Conservation (phyloP, 306 rosid species). For the Comarum palustre region DNA sequence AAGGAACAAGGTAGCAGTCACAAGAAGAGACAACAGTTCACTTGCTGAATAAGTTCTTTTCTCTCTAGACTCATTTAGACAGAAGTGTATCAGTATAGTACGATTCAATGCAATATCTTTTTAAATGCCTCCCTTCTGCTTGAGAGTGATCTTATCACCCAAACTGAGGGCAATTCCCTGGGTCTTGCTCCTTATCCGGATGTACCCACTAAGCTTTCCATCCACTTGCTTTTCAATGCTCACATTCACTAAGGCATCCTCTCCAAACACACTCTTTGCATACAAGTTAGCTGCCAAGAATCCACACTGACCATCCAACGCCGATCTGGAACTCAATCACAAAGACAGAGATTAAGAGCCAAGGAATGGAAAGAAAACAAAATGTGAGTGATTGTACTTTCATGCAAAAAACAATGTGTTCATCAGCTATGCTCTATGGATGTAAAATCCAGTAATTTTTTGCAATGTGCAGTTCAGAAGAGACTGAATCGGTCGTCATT, state of each 20-base stretch:
- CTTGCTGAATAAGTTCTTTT: background rate
- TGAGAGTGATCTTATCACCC: constrained; percentile 73
- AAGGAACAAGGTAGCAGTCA: background rate
- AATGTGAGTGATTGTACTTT: background rate
- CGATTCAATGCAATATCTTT: background rate
- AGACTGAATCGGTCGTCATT: background rate
- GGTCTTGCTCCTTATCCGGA: constrained; percentile 79
- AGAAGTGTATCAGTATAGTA: background rate
- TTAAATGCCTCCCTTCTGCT: constrained; percentile 64
- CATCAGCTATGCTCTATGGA: too few relatives aligned
- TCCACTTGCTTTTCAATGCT: constrained; percentile 75
- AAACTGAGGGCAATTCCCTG: constrained; percentile 78
- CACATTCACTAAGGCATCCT: constrained; percentile 73
- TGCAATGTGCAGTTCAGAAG: background rate
- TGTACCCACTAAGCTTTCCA: constrained; percentile 66
- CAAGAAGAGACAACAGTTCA: background rate
- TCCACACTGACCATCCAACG: constrained; percentile 64
- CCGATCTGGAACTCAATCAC: constrained; percentile 37
- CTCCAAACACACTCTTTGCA: constrained; percentile 77
- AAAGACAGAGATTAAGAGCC: background rate
- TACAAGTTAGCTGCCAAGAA: constrained; percentile 66
- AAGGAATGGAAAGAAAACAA: background rate
- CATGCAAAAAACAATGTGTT: background rate
- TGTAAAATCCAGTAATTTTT: background rate
- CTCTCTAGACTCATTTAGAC: background rate